These are phyloP conservation scores for Skeletonema potamos DNA, from an alignment of 108 stramenopile species.

Conservation along the genomic window DNA sequence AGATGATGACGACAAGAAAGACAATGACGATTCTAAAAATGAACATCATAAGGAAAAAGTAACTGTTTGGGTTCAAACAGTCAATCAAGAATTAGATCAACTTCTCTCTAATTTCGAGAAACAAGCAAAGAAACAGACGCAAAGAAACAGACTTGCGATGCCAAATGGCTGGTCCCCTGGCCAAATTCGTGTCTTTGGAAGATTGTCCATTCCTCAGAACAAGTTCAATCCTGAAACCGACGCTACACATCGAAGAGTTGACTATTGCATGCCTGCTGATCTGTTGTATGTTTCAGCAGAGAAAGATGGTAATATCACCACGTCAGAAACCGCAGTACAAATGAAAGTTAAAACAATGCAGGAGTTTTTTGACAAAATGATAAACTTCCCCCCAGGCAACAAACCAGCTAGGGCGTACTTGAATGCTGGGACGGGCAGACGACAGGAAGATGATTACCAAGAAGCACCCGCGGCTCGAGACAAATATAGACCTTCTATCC, in stretches of 20 bases:
- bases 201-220: conserved; percentile 53
- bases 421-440: not conserved
- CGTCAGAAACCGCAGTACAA: conserved; percentile 7
- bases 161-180: conserved; percentile 33
- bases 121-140: too few relatives aligned
- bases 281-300: conserved; percentile 41
- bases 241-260: conserved; percentile 63
- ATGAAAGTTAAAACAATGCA: conserved; percentile 24
- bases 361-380: conserved; percentile 37
- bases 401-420: conserved; percentile 12
- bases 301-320: not conserved
- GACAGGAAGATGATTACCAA: conserved; percentile 1
- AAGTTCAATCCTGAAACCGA: conserved; percentile 84
- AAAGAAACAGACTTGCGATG: too few relatives aligned
- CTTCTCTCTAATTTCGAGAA: not conserved
- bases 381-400: conserved; percentile 42
- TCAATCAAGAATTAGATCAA: conserved; percentile 40
- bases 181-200: conserved; percentile 64
- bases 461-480: conserved; percentile 11
- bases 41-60: conserved; percentile 8
- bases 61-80: conserved; percentile 28
- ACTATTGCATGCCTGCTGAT: conserved; percentile 75
- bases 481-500: not conserved
- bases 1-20: conserved; percentile 17
- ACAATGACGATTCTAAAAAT: conserved; percentile 9